Percentiles rank a stretch among this genome's conserved stretches.
Evolutionary conservation across 1,284 basidiomycete genomes (phyloP).

Genomic region (Tilletia setariae): DNA sequence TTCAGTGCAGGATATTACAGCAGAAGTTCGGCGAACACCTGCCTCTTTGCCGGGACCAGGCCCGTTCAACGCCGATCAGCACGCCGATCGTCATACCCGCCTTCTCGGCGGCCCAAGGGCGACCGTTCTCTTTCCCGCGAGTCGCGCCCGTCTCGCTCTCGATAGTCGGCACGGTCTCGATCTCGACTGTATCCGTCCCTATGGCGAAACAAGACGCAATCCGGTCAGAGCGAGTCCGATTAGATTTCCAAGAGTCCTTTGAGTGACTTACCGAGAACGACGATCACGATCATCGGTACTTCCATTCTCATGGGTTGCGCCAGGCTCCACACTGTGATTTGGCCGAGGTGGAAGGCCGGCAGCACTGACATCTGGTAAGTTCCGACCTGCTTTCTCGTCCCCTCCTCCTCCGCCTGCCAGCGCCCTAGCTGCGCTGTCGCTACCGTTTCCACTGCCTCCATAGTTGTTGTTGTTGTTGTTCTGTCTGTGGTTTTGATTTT

Average conservation of each 20-base stretch:
- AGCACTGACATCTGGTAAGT: neutral
- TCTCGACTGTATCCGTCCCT: constrained; percentile 2
- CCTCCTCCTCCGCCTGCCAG: neutral
- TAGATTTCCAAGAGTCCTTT: too few species aligned
- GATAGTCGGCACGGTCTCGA: neutral
- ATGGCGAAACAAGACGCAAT: too few species aligned
- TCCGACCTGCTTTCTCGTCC: neutral
- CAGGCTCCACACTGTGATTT: neutral
- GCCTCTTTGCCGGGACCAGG: too few species aligned
- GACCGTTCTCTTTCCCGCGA: constrained; percentile 6
- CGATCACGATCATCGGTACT: neutral
- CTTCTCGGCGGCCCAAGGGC: neutral
- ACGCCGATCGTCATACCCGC: neutral
- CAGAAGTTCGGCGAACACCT: too few species aligned
- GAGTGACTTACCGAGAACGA: neutral
- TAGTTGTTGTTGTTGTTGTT: neutral
- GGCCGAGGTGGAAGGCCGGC: constrained; percentile 6
- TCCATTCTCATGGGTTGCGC: neutral
- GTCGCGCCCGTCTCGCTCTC: neutral
- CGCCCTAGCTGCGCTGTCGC: neutral
- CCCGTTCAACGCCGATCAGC: constrained; percentile 7
- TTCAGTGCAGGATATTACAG: too few species aligned
- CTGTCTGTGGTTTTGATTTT: constrained; percentile 1
- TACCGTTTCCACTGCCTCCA: too few species aligned
- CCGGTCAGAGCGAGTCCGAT: too few species aligned